A percentile compares a stretch with the other conserved stretches of the same genome.
Evolutionary conservation across 2,329 filamentous ascomycete genomes (phyloP).

Genomic region (Colletotrichum karsti): DNA sequence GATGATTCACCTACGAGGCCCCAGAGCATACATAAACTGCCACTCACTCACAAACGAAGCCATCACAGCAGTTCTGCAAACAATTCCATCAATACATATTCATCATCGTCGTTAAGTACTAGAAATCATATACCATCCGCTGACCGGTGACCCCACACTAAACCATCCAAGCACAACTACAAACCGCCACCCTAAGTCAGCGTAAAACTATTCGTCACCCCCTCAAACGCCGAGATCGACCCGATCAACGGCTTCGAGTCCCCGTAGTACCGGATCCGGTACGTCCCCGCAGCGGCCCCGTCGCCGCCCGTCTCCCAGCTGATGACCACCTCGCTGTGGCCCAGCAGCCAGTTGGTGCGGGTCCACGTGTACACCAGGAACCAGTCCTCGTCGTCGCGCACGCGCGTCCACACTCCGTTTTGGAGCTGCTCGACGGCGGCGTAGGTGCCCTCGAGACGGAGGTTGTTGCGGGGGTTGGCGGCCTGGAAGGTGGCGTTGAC

Average conservation of each 20-base stretch:
- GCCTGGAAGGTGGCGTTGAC: conserved; percentile 80
- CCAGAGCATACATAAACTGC: too few species aligned
- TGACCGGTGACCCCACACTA: too few species aligned
- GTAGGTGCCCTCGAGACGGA: conserved; percentile 81
- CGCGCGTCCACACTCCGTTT: conserved; percentile 65
- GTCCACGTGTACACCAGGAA: conserved; percentile 83
- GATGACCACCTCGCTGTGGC: conserved; percentile 80
- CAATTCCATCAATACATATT: too few species aligned
- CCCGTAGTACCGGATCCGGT: conserved; percentile 84
- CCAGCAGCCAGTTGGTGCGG: conserved; percentile 73
- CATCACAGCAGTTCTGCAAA: too few species aligned
- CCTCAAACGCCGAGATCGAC: conserved; percentile 74
- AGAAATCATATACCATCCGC: too few species aligned
- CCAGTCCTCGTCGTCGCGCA: conserved; percentile 85
- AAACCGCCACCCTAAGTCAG: conserved; percentile 33
- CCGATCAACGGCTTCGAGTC: conserved; percentile 75
- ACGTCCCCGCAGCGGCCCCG: conserved; percentile 67
- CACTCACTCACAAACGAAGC: too few species aligned
- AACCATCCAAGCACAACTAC: neutral
- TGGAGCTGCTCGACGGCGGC: conserved; percentile 74
- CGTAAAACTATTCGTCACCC: conserved; percentile 66
- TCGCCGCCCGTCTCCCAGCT: conserved; percentile 75
- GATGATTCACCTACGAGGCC: too few species aligned
- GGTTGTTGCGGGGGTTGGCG: conserved; percentile 90
- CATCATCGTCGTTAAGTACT: too few species aligned